Evolutionary conservation across 306 rosid genomes (phyloP).

Genomic region (Carpinus fangiana): DNA sequence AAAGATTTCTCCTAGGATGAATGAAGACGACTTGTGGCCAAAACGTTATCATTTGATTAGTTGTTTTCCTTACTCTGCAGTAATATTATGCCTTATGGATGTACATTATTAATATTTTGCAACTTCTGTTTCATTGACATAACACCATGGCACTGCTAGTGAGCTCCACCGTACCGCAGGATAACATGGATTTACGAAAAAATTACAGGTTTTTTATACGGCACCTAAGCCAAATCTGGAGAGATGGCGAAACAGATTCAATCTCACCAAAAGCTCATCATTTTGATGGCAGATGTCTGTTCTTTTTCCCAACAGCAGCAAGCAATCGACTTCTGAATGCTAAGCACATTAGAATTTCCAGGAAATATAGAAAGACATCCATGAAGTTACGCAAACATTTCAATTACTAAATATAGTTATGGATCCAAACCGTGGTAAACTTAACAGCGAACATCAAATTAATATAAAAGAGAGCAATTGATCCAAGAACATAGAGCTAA

Average conservation of each 20-base stretch:
- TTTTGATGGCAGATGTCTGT: background rate
- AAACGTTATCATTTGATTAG: background rate
- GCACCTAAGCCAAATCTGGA: too few relatives aligned
- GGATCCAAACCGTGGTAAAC: background rate
- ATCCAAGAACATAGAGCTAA: constrained; percentile 2
- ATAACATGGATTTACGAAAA: too few relatives aligned
- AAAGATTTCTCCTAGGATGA: background rate
- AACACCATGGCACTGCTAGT: too few relatives aligned
- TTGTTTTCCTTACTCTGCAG: background rate
- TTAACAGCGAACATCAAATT: background rate
- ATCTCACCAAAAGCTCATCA: background rate
- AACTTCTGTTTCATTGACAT: background rate
- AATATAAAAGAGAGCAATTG: background rate
- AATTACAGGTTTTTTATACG: too few relatives aligned
- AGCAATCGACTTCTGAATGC: background rate
- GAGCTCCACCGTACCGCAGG: too few relatives aligned
- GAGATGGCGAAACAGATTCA: too few relatives aligned
- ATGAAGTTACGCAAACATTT: background rate
- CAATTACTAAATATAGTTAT: background rate
- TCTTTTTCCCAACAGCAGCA: background rate
- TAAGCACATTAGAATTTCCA: background rate
- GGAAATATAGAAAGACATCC: background rate
- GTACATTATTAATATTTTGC: background rate
- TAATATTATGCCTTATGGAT: background rate
- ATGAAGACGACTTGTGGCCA: background rate